Base-by-base conservation (phyloP, 163 green algal genomes). In the Prototheca cutis region DNA sequence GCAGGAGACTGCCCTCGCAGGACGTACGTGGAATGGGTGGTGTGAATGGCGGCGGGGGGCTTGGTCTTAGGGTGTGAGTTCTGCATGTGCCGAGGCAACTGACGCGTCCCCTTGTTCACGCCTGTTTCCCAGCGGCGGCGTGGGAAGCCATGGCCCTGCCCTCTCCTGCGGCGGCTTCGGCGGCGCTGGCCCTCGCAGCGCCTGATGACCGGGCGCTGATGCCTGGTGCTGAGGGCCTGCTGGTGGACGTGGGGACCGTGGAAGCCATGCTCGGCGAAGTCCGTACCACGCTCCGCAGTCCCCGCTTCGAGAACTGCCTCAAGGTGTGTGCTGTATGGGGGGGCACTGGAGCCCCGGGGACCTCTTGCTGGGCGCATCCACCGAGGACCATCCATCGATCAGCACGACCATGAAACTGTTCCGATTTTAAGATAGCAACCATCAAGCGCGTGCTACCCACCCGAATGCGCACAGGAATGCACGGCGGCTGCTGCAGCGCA, bases 171-270 rank as follows among this genome's bases (percentile, higher is more conserved):
- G 36, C 47, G 48, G 28, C 64, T 58, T 15, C 18, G 34, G 32
- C 56, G 39, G 54, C 55, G 40, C 47, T 62, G 40, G 39, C 56
- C 17, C 4, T 45, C 32, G 24, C 29, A 2, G 58, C 48, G 0
- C 65, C 71, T 4, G 71, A 80, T 48, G 55, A 76, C 59, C 34
- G 45, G 15, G 65, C 61, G 3, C n/a, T 80, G 29, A 36, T 73
- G 53, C 31, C 61, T 28, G 58, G 47, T 0, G 52, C 61, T 1
- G 32, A 71, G 4, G 34, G 53, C 7, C 19, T 56, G 33, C 33
- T 60, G 21, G 58, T 76, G 39, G 75, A 82, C 49, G 64, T 49
- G 25, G 65, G 73, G 21, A 53, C 63, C 21, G 67, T 80, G 52
- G 34, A 68, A 52, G 61, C 49, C 29, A 59, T 82, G 58, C 40